These are phyloP conservation scores for Globisporangium recalcitrans DNA, from an alignment of 352 stramenopile species.

Conservation along the genomic window DNA sequence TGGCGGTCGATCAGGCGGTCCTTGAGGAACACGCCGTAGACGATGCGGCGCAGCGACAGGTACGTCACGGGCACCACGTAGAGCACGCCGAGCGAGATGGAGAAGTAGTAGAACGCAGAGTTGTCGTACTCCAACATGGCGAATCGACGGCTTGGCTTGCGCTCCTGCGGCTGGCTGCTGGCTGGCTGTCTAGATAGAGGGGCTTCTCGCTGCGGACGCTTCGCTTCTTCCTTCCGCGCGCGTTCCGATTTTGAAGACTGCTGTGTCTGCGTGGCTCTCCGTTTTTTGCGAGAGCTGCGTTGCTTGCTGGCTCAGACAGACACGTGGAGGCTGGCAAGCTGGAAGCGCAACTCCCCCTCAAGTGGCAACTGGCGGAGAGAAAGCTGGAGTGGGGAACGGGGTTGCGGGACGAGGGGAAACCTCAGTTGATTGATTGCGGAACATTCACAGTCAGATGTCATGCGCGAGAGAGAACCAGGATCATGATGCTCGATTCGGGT, in stretches of 20 bases:
- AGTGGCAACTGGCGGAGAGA: not conserved
- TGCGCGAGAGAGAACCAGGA: not conserved
- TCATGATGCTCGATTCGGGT: not conserved
- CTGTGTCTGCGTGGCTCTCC: not conserved
- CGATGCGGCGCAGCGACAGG: slow-evolving; percentile 70
- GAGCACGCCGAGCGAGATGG: slow-evolving; percentile 93
- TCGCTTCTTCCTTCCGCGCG: slow-evolving; percentile 4
- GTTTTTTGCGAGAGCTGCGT: not conserved
- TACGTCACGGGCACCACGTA: slow-evolving; percentile 96
- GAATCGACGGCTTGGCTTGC: not conserved
- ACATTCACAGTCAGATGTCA: not conserved
- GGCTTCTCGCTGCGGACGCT: not conserved
- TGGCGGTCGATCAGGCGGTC: slow-evolving; percentile 81
- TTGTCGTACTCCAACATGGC: slow-evolving; percentile 98
- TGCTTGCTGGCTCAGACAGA: not conserved
- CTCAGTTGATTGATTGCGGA: slow-evolving; percentile 2
- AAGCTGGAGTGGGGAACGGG: not conserved
- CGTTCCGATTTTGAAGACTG: slow-evolving; percentile 17
- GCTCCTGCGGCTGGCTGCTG: not conserved
- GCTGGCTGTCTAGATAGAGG: not conserved
- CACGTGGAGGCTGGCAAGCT: slow-evolving; percentile 13
- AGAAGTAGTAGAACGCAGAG: slow-evolving; percentile 99
- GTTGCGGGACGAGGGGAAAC: slow-evolving; percentile 1
- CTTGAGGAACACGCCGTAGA: slow-evolving; percentile 89
- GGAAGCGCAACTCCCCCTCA: slow-evolving; percentile 5